A percentile compares a stretch with the other conserved stretches of the same genome.
phyloP scores from a whole-genome alignment of 2,329 filamentous ascomycete genomes.

The Mycogone perniciosa region DNA sequence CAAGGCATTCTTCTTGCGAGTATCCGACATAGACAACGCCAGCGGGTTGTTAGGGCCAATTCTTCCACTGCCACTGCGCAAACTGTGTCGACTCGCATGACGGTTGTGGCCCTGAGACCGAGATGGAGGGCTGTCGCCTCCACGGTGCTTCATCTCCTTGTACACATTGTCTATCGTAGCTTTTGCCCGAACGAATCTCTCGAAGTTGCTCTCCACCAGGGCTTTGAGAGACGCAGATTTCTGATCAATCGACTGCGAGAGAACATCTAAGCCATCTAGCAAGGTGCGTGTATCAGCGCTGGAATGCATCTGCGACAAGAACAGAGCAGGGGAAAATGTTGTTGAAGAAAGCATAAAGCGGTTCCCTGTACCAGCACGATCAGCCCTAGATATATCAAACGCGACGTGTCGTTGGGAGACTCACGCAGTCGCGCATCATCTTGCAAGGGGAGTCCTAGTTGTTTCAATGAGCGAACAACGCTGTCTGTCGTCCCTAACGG shows the following conservation, averaged over 20 bases:
- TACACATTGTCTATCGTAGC: slow-evolving; percentile 98
- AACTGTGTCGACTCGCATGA: slow-evolving; percentile 61
- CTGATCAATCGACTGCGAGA: slow-evolving; percentile 90
- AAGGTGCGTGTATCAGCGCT: slow-evolving; percentile 77
- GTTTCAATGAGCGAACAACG: slow-evolving; percentile 72
- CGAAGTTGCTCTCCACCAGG: slow-evolving; percentile 95
- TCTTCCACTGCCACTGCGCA: slow-evolving; percentile 39
- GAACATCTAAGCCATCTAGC: slow-evolving; percentile 72
- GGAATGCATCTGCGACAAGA: slow-evolving; percentile 86
- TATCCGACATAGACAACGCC: slow-evolving; percentile 41
- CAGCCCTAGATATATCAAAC: slow-evolving; percentile 9
- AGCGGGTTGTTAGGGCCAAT: slow-evolving; percentile 33
- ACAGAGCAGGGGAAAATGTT: slow-evolving; percentile 86
- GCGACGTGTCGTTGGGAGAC: slow-evolving; percentile 25
- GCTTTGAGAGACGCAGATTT: slow-evolving; percentile 96
- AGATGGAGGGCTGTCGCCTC: slow-evolving; percentile 45
- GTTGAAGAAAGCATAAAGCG: slow-evolving; percentile 94
- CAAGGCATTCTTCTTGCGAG: slow-evolving; percentile 78
- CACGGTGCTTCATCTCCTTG: slow-evolving; percentile 85
- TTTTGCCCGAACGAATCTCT: slow-evolving; percentile 94
- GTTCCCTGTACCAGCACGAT: slow-evolving; percentile 52
- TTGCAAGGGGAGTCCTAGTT: slow-evolving; percentile 72
- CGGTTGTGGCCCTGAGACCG: slow-evolving; percentile 47
- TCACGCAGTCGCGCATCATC: slow-evolving; percentile 72
- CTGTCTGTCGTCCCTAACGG: slow-evolving; percentile 83